Conservation (phyloP, 176 grass and related monocot genomes). For the Oryza punctata region DNA sequence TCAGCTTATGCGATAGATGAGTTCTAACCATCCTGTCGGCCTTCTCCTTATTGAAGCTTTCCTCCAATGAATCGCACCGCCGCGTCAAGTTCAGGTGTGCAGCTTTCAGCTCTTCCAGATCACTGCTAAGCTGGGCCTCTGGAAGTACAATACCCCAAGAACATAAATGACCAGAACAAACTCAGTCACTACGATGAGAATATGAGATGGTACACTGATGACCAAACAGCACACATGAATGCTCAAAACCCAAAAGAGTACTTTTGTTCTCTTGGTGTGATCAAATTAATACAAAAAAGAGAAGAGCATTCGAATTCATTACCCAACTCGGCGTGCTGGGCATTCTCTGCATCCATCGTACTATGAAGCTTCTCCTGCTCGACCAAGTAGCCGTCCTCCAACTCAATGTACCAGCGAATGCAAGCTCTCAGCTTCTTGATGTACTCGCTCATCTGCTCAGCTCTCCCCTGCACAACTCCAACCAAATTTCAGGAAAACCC, state of each 20-base stretch:
- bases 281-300: neutral
- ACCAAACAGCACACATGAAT: neutral
- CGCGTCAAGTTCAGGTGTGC: slow-evolving; percentile 45
- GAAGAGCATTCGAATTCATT: slow-evolving; percentile 6
- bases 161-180: neutral
- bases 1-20: neutral
- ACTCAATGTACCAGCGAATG: slow-evolving; percentile 63
- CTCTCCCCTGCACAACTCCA: slow-evolving; percentile 55
- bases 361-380: slow-evolving; percentile 68
- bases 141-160: neutral
- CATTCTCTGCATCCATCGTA: slow-evolving; percentile 55
- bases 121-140: slow-evolving; percentile 63
- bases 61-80: slow-evolving; percentile 50
- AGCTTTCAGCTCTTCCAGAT: slow-evolving; percentile 50
- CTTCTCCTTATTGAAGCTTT: slow-evolving; percentile 64
- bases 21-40: slow-evolving; percentile 57
- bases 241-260: neutral
- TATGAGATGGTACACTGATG: neutral
- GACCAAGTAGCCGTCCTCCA: slow-evolving; percentile 65
- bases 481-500: neutral
- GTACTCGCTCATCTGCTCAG: slow-evolving; percentile 83
- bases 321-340: slow-evolving; percentile 67
- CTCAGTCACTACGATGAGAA: neutral
- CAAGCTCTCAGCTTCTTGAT: slow-evolving; percentile 85
- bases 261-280: neutral